Conservation (phyloP, 805 yeast genomes). For the Wickerhamiella alocasiicola region DNA sequence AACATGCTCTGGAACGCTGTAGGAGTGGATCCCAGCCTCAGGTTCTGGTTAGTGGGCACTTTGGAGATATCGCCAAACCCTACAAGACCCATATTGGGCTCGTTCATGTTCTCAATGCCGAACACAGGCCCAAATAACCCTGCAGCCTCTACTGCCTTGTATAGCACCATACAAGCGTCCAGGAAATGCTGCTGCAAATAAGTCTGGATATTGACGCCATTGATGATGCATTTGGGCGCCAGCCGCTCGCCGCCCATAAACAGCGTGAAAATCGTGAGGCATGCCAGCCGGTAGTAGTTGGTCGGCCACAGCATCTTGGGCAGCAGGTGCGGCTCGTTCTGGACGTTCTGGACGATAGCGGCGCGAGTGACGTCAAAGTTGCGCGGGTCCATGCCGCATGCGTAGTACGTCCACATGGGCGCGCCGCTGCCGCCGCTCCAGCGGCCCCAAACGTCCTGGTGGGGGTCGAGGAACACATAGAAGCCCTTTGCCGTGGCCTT, state of each 20-base stretch:
- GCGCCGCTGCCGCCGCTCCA: slow-evolving; percentile 87
- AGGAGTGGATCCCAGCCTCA: slow-evolving; percentile 69
- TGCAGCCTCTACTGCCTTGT: slow-evolving; percentile 35
- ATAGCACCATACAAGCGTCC: slow-evolving; percentile 38
- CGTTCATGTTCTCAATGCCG: slow-evolving; percentile 81
- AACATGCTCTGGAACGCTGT: slow-evolving; percentile 57
- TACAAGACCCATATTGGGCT: slow-evolving; percentile 66
- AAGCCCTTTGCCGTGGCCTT: slow-evolving; percentile 50
- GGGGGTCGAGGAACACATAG: slow-evolving; percentile 74
- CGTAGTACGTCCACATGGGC: slow-evolving; percentile 83
- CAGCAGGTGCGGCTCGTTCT: slow-evolving; percentile 34
- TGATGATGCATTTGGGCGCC: slow-evolving; percentile 62
- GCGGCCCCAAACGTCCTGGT: slow-evolving; percentile 91
- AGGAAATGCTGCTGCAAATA: slow-evolving; percentile 56
- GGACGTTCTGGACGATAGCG: slow-evolving; percentile 54
- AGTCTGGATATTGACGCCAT: slow-evolving; percentile 66
- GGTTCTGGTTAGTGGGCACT: slow-evolving; percentile 43
- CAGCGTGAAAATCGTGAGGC: slow-evolving; percentile 70
- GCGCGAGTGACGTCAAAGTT: slow-evolving; percentile 60
- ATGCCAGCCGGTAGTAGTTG: slow-evolving; percentile 64
- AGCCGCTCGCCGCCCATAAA: slow-evolving; percentile 68
- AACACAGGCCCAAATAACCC: slow-evolving; percentile 40
- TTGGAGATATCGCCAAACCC: slow-evolving; percentile 44
- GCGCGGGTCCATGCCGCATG: slow-evolving; percentile 73
- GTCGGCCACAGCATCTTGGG: slow-evolving; percentile 92